phyloP scores from a whole-genome alignment of 164 flowering plant species.

The Buxus sempervirens region DNA sequence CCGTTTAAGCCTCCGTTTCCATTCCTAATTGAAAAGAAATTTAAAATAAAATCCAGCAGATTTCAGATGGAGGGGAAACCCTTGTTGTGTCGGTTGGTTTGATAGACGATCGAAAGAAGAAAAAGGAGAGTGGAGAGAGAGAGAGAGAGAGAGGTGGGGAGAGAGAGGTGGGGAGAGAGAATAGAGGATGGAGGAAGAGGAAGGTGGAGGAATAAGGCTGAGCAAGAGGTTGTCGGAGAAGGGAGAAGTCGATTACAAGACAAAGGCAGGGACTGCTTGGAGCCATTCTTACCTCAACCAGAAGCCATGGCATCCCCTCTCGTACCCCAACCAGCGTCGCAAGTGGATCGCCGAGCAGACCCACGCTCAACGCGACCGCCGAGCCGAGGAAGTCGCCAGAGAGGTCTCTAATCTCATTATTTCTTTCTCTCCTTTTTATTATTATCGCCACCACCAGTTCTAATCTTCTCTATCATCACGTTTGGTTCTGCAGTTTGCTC shows the following conservation, averaged over 20 bases:
- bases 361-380: slow-evolving; percentile 60
- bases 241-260: slow-evolving; percentile 80
- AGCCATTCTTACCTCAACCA: slow-evolving; percentile 88
- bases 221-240: slow-evolving; percentile 56
- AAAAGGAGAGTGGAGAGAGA: no score
- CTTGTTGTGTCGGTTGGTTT: no score
- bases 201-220: slow-evolving; percentile 43
- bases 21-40: no score
- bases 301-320: slow-evolving; percentile 99
- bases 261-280: slow-evolving; percentile 92
- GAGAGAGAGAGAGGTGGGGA: no score
- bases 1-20: no score
- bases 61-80: no score
- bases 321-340: slow-evolving; percentile 97
- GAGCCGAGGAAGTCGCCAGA: slow-evolving; percentile 78
- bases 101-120: no score
- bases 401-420: slow-evolving; percentile 40
- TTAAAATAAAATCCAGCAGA: no score
- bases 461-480: background rate
- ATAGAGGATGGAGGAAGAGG: slow-evolving; percentile 34
- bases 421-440: background rate
- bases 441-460: background rate
- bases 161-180: slow-evolving; percentile 11
- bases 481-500: slow-evolving; percentile 59
- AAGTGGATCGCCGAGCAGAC: slow-evolving; percentile 98